Evolutionary conservation across 345 rosid species (phyloP).

Genomic region (Noccaea caerulescens): DNA sequence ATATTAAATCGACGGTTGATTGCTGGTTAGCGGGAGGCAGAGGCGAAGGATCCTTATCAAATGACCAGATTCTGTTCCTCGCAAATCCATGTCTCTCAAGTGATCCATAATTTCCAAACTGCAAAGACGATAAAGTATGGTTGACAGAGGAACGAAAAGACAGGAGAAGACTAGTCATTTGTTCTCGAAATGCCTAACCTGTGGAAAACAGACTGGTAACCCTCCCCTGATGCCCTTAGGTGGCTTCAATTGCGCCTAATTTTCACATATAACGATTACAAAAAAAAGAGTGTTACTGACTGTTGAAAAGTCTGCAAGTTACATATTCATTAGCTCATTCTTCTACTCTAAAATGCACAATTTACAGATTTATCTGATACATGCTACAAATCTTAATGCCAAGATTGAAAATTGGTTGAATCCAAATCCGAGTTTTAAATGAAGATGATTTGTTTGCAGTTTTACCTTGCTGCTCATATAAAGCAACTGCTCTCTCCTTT

Average conservation of each 20-base stretch:
- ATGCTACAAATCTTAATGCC: not conserved
- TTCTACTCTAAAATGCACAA: slow-evolving; percentile 17
- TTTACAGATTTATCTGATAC: not conserved
- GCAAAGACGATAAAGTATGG: slow-evolving; percentile 16
- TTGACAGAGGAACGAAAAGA: not conserved
- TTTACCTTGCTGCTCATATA: slow-evolving; percentile 85
- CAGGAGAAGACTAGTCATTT: slow-evolving; percentile 20
- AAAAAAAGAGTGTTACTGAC: not conserved
- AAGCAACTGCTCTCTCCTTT: slow-evolving; percentile 79
- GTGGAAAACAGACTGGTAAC: slow-evolving; percentile 79
- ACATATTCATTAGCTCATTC: not conserved
- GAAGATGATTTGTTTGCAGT: not conserved
- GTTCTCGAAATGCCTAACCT: slow-evolving; percentile 54
- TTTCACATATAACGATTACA: slow-evolving; percentile 8
- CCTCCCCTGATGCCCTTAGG: slow-evolving; percentile 85
- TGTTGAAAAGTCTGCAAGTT: not conserved
- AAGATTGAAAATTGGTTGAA: too few species aligned
- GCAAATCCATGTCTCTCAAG: slow-evolving; percentile 93
- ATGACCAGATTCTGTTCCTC: slow-evolving; percentile 74
- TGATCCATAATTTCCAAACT: slow-evolving; percentile 84
- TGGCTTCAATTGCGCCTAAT: slow-evolving; percentile 66
- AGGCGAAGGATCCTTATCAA: slow-evolving; percentile 80
- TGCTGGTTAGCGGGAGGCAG: slow-evolving; percentile 67
- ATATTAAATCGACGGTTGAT: slow-evolving; percentile 76
- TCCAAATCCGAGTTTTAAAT: too few species aligned